Base-by-base conservation (phyloP, 139 green algal species). In the Chlorella sorokiniana region DNA sequence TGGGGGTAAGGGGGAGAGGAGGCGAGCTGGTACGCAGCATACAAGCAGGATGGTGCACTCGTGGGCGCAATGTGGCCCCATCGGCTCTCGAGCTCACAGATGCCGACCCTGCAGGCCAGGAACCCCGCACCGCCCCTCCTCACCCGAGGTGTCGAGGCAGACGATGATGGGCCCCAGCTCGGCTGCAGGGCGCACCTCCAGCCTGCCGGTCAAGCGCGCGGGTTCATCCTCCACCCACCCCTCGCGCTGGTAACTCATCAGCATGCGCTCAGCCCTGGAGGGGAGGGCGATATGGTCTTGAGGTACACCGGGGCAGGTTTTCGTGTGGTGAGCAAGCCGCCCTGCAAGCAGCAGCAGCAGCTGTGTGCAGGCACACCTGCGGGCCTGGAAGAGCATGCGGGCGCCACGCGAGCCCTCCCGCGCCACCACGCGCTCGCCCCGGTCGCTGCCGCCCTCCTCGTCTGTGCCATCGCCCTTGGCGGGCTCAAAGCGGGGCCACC, bases 161-260 rank as follows among this genome's bases (percentile, higher is more conserved):
- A 79, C 73, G 65, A 98, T 96, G 89, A 98, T 98, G 52, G 95
- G 95, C 0, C 95, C 95, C 78, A 94, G 86, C 85, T 98, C 95
- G 10, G 93, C 94, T 16, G 95, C 92, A 27, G 95, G 95, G 10
- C 95, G 92, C 61, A 97, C 90, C 86, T 98, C 94, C 79, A 93
- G 79, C 31, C 89, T 86, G 23, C 85, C 85, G 18, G 93, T 96
- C 45, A 94, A 75, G 16, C 91, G 84, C 2, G 90, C 75, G 1
- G 94, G 92, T 75, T 93, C 87, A 62, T 95, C 89, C 27, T 98
- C 93, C 67, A 96, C 75, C 94, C 94, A 98, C 14, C 94, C 94
- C 68, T 87, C 88, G 14, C 95, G 88, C 85, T 98, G 92, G 75
- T 98, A 98, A 73, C 87, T 95, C 69, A 97, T 86, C 76, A 98